Percentiles rank a stretch among this genome's conserved stretches.
These are phyloP conservation scores for Trichocladium uniseriatum DNA, from an alignment of 495 filamentous ascomycete genomes.

Conservation along the genomic window DNA sequence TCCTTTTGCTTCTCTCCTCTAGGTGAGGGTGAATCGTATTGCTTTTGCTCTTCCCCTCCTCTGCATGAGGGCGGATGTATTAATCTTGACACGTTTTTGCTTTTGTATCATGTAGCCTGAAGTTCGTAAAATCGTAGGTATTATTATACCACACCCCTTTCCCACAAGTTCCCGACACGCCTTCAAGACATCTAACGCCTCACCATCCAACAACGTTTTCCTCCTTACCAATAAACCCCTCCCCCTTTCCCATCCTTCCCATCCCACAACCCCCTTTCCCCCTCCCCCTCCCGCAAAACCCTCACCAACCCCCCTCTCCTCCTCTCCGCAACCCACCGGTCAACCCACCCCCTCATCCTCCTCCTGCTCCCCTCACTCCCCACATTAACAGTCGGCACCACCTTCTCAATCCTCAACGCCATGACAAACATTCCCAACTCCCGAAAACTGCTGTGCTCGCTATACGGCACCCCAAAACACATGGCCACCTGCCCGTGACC, in stretches of 20 bases:
- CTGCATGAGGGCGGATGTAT: too few relatives aligned
- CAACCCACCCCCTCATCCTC: constrained; percentile 86
- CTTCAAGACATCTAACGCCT: too few relatives aligned
- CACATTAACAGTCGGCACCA: constrained; percentile 93
- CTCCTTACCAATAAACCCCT: constrained; percentile 34
- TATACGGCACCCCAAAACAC: constrained; percentile 89
- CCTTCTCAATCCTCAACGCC: constrained; percentile 70
- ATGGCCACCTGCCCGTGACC: constrained; percentile 49
- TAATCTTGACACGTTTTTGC: not conserved
- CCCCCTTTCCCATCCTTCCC: constrained; percentile 35
- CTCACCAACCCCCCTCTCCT: constrained; percentile 66
- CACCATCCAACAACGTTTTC: not conserved
- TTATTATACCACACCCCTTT: not conserved
- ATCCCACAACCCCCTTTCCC: constrained; percentile 29
- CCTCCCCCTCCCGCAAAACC: constrained; percentile 31
- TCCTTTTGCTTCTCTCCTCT: not conserved
- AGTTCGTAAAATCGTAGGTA: too few relatives aligned
- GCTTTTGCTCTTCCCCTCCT: not conserved
- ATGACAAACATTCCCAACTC: constrained; percentile 92
- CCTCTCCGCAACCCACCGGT: constrained; percentile 79
- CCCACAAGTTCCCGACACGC: too few relatives aligned
- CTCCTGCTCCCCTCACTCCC: constrained; percentile 53
- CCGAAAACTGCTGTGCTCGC: constrained; percentile 87
- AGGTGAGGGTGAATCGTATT: not conserved
- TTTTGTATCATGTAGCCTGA: too few relatives aligned